These are phyloP conservation scores for Sedum album DNA, from an alignment of 164 flowering plant genomes.

Conservation along the genomic window DNA sequence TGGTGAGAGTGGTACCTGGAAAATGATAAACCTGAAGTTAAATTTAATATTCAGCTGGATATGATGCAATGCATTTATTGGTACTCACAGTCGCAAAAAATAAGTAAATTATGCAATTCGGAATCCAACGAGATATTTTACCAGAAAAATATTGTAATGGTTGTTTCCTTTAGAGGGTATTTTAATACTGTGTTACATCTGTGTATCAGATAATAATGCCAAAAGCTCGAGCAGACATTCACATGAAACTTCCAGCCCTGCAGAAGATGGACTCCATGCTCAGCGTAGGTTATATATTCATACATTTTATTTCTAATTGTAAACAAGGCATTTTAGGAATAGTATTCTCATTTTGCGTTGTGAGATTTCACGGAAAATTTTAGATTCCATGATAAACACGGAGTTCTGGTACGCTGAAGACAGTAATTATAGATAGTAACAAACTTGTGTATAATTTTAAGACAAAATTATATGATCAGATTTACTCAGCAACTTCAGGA, in stretches of 20 bases:
- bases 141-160: background rate
- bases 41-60: no score
- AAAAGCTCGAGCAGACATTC: constrained; percentile 75
- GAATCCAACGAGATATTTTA: constrained; percentile 71
- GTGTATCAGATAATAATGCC: constrained; percentile 91
- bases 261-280: constrained; percentile 91
- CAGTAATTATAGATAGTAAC: no score
- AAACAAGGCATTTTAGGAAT: background rate
- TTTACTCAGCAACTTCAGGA: no score
- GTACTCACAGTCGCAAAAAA: no score
- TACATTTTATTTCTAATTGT: background rate
- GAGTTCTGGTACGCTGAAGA: constrained; percentile 95
- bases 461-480: no score
- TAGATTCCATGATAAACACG: constrained; percentile 73
- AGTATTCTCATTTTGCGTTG: background rate
- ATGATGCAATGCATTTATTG: no score
- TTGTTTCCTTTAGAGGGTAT: background rate
- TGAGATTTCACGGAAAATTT: constrained; percentile 40
- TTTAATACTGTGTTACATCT: constrained; percentile 3
- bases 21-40: no score
- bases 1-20: no score
- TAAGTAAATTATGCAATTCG: no score
- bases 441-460: no score
- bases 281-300: constrained; percentile 56
- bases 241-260: constrained; percentile 92